Base-by-base conservation (phyloP, 2,329 filamentous ascomycete species). In the Alternaria longipes region DNA sequence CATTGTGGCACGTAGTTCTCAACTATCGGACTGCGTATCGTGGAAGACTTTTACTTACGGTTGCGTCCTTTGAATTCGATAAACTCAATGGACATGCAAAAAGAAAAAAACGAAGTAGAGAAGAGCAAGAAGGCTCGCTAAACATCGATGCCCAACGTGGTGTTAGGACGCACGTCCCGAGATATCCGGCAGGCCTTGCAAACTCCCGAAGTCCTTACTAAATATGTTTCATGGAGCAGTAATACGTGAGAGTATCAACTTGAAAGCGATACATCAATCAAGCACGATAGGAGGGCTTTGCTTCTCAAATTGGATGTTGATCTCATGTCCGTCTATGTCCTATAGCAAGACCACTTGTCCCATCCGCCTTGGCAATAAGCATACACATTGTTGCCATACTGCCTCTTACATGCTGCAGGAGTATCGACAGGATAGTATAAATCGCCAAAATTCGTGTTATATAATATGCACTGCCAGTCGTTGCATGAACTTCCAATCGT, bases 261-360 rank as follows among this genome's bases (percentile, higher is more conserved):
- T 14, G 32, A 36, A 36, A 36, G 32, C 4, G 5, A 16, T 3
- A 16, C 16, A 16, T 36, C 32, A 36, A 36, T 36, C 32, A 36
- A 36, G 32, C 5, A 16, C 6, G 32, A 36, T 14, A 36, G 5
- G 32, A 36, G 12, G 32, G 12, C 32, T 36, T 16, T 36, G 12
- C 14, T 36, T 36, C 32, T 36, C 12, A 14, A 36, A 36, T 7
- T 36, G 12, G 11, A 8, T 36, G 32, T 36, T 14, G 5, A 36
- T 36, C 32, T 36, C 32, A 16, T 36, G 32, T 36, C 14, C 32
- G 32, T 45, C 42, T 36, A 52, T 26, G 32, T 14, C 20, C 45
- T 49, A 49, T 49, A 34, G 18, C 30, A 49, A 49, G 45, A 34
- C 45, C 45, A 49, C 28, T 49, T 34, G n/a, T 49, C 28, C 28